Base-by-base conservation (phyloP, 768 basidiomycete genomes). In the Lactarius vividus region DNA sequence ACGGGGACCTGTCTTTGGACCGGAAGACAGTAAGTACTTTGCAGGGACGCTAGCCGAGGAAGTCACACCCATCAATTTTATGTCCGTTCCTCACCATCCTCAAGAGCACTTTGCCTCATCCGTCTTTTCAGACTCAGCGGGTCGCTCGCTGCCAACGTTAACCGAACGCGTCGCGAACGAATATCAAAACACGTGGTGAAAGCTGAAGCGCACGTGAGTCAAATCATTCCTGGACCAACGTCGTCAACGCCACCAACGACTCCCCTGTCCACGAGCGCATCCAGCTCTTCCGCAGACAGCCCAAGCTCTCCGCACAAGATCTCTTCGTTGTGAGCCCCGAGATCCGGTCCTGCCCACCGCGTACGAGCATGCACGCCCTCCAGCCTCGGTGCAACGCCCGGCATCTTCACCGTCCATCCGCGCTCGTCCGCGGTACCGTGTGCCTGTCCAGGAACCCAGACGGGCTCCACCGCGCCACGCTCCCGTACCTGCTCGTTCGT, bases 331-430 rank as follows among this genome's bases (percentile, higher is more conserved):
- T 78, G 75, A 31, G 72, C 74, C 4, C 88, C 88, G n/a, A 89
- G 76, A 66, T 87, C 79, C 2, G 88, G 88, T 0, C 88, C 88
- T 31, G 87, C 88, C 87, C 87, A 89, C 67, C 79, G 81, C 1
- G 88, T 86, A 69, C 78, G 78, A 5, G 82, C 75, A 52, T 86
- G 80, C 31, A 82, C 83, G 16, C 85, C 86, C 64, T 88, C 83
- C 61, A 90, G 73, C 59, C 85, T 74, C 8, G 88, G 88, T 67
- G 86, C 85, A 31, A 86, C 86, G 31, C 81, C 81, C 46, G 82
- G 80, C 86, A 90, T 87, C 74, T 88, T 89, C 64, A 89, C 81
- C 46, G 74, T 82, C 88, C 88, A 88, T 1, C 84, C 80, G 5
- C 67, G 77, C 26, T 74, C 70, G 53, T 71, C 70, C 16, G 75